Base-by-base conservation (phyloP, 164 flowering plant species). In the Hamamelis virginiana region DNA sequence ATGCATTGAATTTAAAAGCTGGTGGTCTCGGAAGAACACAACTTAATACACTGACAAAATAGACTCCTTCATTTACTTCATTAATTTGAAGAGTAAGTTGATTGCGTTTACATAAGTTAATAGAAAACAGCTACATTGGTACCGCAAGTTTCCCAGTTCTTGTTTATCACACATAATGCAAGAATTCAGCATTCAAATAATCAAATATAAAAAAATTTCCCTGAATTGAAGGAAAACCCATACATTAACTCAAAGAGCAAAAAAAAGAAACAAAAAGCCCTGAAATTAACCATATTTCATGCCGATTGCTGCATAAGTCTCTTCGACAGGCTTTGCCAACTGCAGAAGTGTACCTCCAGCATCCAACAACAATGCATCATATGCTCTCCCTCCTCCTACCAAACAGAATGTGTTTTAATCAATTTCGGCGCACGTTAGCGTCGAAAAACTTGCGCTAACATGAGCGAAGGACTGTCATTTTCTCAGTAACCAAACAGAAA, bases 281-380 rank as follows among this genome's bases (percentile, higher is more conserved):
- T 15, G 47, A 56, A n/a, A 69, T 73, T 65, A 27, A 88, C 98
- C 98, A 68, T 92, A 90, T 87, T 91, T 90, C 50, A 27, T 65
- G 48, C 97, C 98, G 50, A 94, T 88, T 25, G 80, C 26, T 13
- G 89, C 87, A 52, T 94, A 94, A 22, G 91, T 88, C 59, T 87
- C 86, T 50, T 80, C 94, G 27, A 94, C 98, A 5, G 98, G 97
- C 70, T 79, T 84, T 0, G 88, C 79, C 76, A 92, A 69, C 71
- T 94, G 98, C 88, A 94, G 68, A 50, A 94, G 94, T 46, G 98
- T 90, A 8, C 97, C 97, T 9, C 95, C 98, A 22, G 98, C 98
- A 77, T 94, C 98, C 78, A 94, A 62, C 73, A 94, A 64, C 79
- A 94, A 71, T 16, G 81, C 98, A 75, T 94, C 97, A 75, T 86